Percentiles rank a stretch among this genome's conserved stretches.
These are phyloP conservation scores for Sarcodon sp. DNA, from an alignment of 768 basidiomycete species.

Conservation along the genomic window DNA sequence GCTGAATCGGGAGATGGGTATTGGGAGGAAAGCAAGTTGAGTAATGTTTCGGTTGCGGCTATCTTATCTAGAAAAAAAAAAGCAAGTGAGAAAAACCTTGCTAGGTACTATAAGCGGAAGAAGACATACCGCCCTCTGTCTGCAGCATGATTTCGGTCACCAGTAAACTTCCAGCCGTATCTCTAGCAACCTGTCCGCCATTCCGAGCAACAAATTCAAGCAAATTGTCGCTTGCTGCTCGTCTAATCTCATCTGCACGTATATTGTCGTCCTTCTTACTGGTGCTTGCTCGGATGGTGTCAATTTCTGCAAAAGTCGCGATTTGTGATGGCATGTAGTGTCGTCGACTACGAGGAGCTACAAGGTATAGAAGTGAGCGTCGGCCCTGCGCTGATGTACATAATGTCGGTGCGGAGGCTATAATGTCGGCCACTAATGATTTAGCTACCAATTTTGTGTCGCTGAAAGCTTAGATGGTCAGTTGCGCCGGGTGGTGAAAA, in stretches of 20 bases:
- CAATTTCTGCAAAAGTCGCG: slow-evolving; percentile 58
- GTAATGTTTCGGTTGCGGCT: slow-evolving; percentile 43
- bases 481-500: neutral
- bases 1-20: slow-evolving; percentile 41
- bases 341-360: slow-evolving; percentile 70
- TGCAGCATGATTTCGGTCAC: slow-evolving; percentile 76
- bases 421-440: slow-evolving; percentile 62
- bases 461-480: slow-evolving; percentile 22
- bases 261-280: slow-evolving; percentile 69
- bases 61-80: slow-evolving; percentile 46
- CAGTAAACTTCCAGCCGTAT: slow-evolving; percentile 71
- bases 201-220: slow-evolving; percentile 56
- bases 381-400: slow-evolving; percentile 62
- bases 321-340: slow-evolving; percentile 85
- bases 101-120: slow-evolving; percentile 1
- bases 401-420: slow-evolving; percentile 40
- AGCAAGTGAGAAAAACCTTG: neutral
- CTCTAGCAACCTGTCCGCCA: slow-evolving; percentile 49
- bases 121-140: slow-evolving; percentile 61
- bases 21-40: slow-evolving; percentile 38
- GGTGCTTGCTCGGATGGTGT: slow-evolving; percentile 50
- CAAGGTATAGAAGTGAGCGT: slow-evolving; percentile 68
- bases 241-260: slow-evolving; percentile 59
- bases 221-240: slow-evolving; percentile 61
- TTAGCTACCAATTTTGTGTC: slow-evolving; percentile 87